Base-by-base conservation (phyloP, 1,284 basidiomycete species). In the Baeospora myosura region DNA sequence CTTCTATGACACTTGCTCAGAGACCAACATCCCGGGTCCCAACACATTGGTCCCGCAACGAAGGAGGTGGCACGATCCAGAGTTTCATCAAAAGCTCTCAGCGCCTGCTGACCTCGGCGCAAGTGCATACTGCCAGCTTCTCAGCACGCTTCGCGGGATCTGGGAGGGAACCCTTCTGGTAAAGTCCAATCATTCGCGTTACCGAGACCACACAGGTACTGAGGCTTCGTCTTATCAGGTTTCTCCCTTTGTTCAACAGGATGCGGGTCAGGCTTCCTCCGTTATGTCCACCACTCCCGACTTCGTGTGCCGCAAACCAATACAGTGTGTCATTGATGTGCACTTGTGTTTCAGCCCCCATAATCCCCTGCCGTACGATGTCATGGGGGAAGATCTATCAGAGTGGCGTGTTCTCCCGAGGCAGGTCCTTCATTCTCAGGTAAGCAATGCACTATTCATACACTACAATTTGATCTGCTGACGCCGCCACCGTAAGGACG, bases 141-240 rank as follows among this genome's bases (percentile, higher is more conserved):
- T 65, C 41, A 65, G 71, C 20, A 52, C 64, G 8, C 22, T 25
- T 22, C 36, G 12, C 3, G 77, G 76, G 3, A 51, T 71, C 44
- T 79, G 78, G 76, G 70, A 78, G 56, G 76, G 76, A 1, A 63
- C 60, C 38, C 72, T 68, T 52, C 72, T 74, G 71, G 76, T 76
- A 49, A 52, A n/a, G n/a, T n/a, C n/a, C n/a, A n/a, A n/a, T n/a
- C n/a, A n/a, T n/a, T n/a, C n/a, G n/a, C n/a, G n/a, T n/a, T n/a
- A n/a, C n/a, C n/a, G n/a, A n/a, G n/a, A n/a, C n/a, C n/a, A n/a
- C n/a, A n/a, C n/a, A n/a, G n/a, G n/a, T n/a, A n/a, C n/a, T n/a
- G n/a, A n/a, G n/a, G n/a, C 28, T 30, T 30, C 17, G 4, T 30
- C 28, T 32, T 17, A 30, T 38, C 11, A 18, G 17, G 17, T 30